Evolutionary conservation across 192 early-diverging fungal genomes (phyloP).

Genomic region (Backusella macrospora): DNA sequence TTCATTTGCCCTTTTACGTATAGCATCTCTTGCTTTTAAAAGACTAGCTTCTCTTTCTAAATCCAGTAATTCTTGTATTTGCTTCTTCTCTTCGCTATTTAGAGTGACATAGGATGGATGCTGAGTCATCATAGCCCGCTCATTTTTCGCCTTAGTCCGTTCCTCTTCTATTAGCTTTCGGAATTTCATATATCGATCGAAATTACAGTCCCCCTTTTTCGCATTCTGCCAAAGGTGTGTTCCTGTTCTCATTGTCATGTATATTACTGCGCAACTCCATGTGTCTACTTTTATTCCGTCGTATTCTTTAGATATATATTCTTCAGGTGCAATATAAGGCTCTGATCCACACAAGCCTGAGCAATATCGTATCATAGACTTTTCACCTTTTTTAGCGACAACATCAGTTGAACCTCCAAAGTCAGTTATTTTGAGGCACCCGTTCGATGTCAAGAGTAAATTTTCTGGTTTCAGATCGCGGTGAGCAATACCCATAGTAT

Average conservation of each 20-base stretch:
- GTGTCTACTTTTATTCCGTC: slow-evolving; percentile 66
- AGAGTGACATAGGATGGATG: background rate
- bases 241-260: slow-evolving; percentile 42
- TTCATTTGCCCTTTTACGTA: slow-evolving; percentile 34
- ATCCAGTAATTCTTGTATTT: slow-evolving; percentile 45
- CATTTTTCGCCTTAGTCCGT: slow-evolving; percentile 21
- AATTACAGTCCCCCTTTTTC: slow-evolving; percentile 31
- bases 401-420: slow-evolving; percentile 90
- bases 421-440: slow-evolving; percentile 82
- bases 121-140: slow-evolving; percentile 5
- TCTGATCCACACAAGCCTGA: slow-evolving; percentile 74
- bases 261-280: slow-evolving; percentile 41
- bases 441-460: slow-evolving; percentile 63
- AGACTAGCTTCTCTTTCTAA: slow-evolving; percentile 28
- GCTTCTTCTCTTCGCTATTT: slow-evolving; percentile 13
- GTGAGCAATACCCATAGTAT: slow-evolving; percentile 80
- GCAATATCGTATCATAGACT: slow-evolving; percentile 38
- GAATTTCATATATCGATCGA: slow-evolving; percentile 35
- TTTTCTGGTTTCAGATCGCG: slow-evolving; percentile 88
- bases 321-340: slow-evolving; percentile 88
- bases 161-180: slow-evolving; percentile 31
- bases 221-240: slow-evolving; percentile 41
- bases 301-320: slow-evolving; percentile 64
- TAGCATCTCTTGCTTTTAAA: slow-evolving; percentile 29
- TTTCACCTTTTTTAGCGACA: slow-evolving; percentile 39